Evolutionary conservation across 257 asterid species (phyloP).

Genomic region (Solanum clarkiae): DNA sequence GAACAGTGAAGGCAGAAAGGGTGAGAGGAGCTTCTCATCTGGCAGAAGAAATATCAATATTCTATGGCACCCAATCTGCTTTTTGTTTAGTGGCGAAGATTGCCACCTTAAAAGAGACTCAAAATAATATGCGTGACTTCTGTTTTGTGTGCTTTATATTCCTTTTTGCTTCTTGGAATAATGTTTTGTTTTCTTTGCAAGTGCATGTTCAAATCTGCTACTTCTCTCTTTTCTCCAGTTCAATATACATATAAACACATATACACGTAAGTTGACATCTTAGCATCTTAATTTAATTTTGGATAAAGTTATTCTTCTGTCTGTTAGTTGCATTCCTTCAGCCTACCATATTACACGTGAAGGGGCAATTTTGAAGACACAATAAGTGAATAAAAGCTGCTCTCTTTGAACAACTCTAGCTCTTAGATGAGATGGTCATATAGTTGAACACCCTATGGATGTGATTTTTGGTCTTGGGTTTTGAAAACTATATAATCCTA

Average conservation of each 20-base stretch:
- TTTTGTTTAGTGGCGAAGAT: neutral
- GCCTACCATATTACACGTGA: neutral
- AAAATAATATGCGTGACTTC: neutral
- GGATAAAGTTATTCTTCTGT: neutral
- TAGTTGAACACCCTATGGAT: neutral
- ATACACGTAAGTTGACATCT: neutral
- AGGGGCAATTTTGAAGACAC: neutral
- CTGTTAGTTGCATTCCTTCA: neutral
- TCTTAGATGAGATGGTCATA: neutral
- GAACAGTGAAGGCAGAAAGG: neutral
- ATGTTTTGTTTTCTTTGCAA: neutral
- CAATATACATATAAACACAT: neutral
- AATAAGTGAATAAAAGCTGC: neutral
- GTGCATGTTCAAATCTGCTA: neutral
- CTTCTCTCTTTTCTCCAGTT: neutral
- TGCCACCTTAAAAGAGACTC: neutral
- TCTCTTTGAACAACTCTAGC: neutral
- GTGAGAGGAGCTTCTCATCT: neutral
- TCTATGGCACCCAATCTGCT: neutral
- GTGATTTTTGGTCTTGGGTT: neutral
- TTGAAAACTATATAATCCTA: neutral
- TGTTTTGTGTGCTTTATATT: neutral
- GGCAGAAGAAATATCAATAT: neutral
- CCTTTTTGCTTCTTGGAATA: neutral
- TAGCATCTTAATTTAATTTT: neutral